Conservation (phyloP, 2,329 filamentous ascomycete genomes). For the Nothopassalora personata region DNA sequence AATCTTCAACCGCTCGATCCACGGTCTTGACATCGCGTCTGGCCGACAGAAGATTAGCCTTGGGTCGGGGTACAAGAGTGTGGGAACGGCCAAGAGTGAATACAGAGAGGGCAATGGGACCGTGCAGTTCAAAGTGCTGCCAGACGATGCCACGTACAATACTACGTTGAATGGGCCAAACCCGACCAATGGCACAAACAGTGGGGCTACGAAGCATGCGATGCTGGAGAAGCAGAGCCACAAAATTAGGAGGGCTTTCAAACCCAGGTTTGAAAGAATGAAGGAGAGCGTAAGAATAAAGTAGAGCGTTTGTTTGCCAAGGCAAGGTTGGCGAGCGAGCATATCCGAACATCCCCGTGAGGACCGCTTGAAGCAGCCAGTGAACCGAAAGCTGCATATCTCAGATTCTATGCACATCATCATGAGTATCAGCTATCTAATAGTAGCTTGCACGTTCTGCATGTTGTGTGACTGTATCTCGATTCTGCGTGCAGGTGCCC, state of each 20-base stretch:
- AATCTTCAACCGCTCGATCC: conserved; percentile 46
- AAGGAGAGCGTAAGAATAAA: no score
- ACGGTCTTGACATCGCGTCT: conserved; percentile 46
- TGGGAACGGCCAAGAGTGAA: conserved; percentile 25
- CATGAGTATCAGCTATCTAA: not conserved
- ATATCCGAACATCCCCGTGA: not conserved
- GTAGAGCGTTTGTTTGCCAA: not conserved
- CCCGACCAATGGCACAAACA: conserved; percentile 3
- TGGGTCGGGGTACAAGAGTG: conserved; percentile 18
- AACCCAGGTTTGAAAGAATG: not conserved
- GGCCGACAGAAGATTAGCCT: conserved; percentile 31
- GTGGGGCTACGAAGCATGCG: not conserved
- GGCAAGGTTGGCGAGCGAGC: not conserved
- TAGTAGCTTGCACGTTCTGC: not conserved
- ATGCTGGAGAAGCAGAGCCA: not conserved
- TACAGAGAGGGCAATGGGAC: conserved; percentile 42
- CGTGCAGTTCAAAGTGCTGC: conserved; percentile 41
- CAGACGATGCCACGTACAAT: conserved; percentile 43
- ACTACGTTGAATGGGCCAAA: conserved; percentile 19
- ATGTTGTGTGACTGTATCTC: not conserved
- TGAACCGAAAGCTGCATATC: not conserved
- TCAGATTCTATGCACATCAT: not conserved
- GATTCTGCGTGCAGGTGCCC: not conserved
- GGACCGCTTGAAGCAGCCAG: not conserved
- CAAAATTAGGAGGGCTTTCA: conserved; percentile 2